Evolutionary conservation across 164 flowering plant genomes (phyloP).

Genomic region (Protea cynaroides): DNA sequence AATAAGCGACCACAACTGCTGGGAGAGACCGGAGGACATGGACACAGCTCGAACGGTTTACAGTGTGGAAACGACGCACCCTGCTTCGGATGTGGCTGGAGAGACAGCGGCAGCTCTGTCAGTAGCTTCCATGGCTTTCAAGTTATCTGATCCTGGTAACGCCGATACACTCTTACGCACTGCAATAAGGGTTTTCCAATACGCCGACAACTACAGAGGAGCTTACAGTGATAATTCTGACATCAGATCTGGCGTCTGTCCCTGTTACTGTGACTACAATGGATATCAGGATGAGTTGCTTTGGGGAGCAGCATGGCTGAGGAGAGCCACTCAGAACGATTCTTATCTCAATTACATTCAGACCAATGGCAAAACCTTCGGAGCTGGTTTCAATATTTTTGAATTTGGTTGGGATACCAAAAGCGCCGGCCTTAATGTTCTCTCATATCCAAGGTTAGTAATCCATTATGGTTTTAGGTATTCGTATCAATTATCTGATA

Average conservation of each 20-base stretch:
- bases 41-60: slow-evolving; percentile 84
- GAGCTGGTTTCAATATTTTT: slow-evolving; percentile 75
- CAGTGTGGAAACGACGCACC: slow-evolving; percentile 61
- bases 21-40: slow-evolving; percentile 99
- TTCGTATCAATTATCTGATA: no score
- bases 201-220: slow-evolving; percentile 75
- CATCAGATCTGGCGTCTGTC: slow-evolving; percentile 73
- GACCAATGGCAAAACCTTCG: slow-evolving; percentile 74
- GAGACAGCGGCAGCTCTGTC: slow-evolving; percentile 95
- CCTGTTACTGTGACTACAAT: slow-evolving; percentile 84
- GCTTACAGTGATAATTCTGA: slow-evolving; percentile 85
- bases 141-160: slow-evolving; percentile 66
- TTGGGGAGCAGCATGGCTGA: slow-evolving; percentile 98
- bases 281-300: slow-evolving; percentile 98
- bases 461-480: no score
- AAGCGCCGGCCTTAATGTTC: slow-evolving; percentile 90
- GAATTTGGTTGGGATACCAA: slow-evolving; percentile 99
- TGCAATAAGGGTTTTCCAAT: slow-evolving; percentile 55
- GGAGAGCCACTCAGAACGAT: slow-evolving; percentile 61
- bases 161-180: slow-evolving; percentile 55
- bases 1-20: slow-evolving; percentile 67
- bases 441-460: slow-evolving; percentile 74
- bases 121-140: slow-evolving; percentile 83
- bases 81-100: slow-evolving; percentile 92
- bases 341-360: slow-evolving; percentile 62